Conservation (phyloP, 805 yeast genomes). For the Saitoella complicata region DNA sequence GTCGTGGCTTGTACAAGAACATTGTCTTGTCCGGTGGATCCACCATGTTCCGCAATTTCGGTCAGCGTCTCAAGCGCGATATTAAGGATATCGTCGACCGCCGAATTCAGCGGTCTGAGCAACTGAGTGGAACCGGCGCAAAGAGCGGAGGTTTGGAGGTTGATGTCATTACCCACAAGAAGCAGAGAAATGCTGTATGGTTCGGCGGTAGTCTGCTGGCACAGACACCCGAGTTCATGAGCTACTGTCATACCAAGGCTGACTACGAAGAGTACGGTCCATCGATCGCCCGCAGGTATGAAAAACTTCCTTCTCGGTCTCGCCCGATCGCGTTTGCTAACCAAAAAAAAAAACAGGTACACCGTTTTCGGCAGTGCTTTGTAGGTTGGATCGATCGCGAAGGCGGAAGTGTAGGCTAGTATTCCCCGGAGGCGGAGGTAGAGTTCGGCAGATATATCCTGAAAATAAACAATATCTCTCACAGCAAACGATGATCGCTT, state of each 20-base stretch:
- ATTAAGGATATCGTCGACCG: slow-evolving; percentile 73
- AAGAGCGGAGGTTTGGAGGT: slow-evolving; percentile 91
- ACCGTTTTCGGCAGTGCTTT: no score
- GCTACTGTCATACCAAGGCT: slow-evolving; percentile 90
- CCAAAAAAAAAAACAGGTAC: no score
- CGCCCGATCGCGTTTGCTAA: no score
- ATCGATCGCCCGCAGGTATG: slow-evolving; percentile 56
- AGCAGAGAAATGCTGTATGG: slow-evolving; percentile 98
- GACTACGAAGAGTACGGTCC: slow-evolving; percentile 98
- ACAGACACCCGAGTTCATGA: slow-evolving; percentile 86
- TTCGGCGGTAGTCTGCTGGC: slow-evolving; percentile 96
- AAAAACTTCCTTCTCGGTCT: slow-evolving; percentile 9
- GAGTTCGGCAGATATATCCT: no score
- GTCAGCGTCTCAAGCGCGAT: slow-evolving; percentile 93
- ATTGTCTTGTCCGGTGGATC: slow-evolving; percentile 96
- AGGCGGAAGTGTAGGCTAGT: no score
- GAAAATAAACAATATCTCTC: no score
- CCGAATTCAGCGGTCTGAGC: slow-evolving; percentile 71
- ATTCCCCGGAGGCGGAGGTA: no score
- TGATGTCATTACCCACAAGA: slow-evolving; percentile 89
- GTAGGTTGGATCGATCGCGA: no score
- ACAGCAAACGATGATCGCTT: no score
- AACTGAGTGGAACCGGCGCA: slow-evolving; percentile 40
- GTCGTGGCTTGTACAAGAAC: slow-evolving; percentile 88
- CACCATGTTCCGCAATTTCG: slow-evolving; percentile 96